A percentile compares a stretch with the other conserved stretches of the same genome.
phyloP scores from a whole-genome alignment of 1,139 yeast genomes.

The Yamadazyma friedrichii region DNA sequence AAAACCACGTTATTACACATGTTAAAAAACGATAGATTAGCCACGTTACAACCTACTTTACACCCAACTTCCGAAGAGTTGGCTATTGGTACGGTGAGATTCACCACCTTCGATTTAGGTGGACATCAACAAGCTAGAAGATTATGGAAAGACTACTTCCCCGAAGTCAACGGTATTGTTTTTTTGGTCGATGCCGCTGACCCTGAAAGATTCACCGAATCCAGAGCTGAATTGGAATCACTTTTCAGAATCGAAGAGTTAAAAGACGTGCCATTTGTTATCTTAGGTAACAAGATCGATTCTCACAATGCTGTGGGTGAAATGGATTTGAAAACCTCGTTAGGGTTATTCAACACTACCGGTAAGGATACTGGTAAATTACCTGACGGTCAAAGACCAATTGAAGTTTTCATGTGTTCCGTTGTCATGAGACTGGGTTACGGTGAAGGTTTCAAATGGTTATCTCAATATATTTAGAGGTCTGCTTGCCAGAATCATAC shows the following conservation, averaged over 20 bases:
- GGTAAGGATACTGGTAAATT: conserved; percentile 78
- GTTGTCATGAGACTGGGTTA: conserved; percentile 97
- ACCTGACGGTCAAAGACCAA: conserved; percentile 80
- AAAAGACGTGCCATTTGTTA: conserved; percentile 82
- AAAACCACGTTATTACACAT: conserved; percentile 95
- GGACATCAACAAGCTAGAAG: conserved; percentile 99
- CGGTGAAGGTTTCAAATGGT: conserved; percentile 95
- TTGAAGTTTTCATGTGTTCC: conserved; percentile 96
- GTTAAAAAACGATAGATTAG: conserved; percentile 96
- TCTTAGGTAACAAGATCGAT: conserved; percentile 96
- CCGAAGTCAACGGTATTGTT: conserved; percentile 96
- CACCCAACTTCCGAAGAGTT: conserved; percentile 98
- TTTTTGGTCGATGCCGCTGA: conserved; percentile 97
- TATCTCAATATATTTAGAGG: conserved; percentile 77
- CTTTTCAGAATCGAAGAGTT: conserved; percentile 90
- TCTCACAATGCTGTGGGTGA: conserved; percentile 92
- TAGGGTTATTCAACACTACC: conserved; percentile 82
- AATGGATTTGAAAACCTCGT: conserved; percentile 87
- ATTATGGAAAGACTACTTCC: conserved; percentile 98
- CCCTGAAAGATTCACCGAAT: conserved; percentile 90
- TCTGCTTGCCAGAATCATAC: background rate
- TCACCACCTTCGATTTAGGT: conserved; percentile 97
- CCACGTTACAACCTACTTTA: conserved; percentile 95
- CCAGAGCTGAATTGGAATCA: conserved; percentile 91
- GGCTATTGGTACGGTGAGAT: conserved; percentile 93